These are phyloP conservation scores for Sporothrix euskadiensis DNA, from an alignment of 2,329 filamentous ascomycete species.

Conservation along the genomic window DNA sequence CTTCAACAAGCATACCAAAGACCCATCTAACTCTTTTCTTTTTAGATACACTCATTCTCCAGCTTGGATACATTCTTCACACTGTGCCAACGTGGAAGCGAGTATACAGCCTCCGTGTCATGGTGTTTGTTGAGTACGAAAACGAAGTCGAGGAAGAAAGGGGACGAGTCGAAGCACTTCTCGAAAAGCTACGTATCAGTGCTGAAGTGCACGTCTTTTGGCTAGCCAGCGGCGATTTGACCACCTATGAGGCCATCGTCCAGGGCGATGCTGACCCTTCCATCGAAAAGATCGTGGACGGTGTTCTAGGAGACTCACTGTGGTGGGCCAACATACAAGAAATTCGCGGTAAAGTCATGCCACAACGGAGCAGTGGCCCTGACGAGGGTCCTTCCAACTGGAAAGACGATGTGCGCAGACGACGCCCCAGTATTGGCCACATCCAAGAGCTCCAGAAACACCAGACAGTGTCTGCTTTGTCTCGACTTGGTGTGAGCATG, in stretches of 20 bases:
- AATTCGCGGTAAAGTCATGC: slow-evolving; percentile 45
- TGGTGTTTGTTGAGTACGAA: slow-evolving; percentile 89
- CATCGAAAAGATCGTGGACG: slow-evolving; percentile 61
- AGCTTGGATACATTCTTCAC: slow-evolving; percentile 79
- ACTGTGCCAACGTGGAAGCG: slow-evolving; percentile 80
- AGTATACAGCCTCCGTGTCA: slow-evolving; percentile 70
- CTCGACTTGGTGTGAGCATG: slow-evolving; percentile 64
- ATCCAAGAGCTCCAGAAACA: slow-evolving; percentile 63
- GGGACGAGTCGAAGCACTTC: slow-evolving; percentile 67
- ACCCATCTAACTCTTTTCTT: slow-evolving; percentile 28
- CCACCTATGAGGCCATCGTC: slow-evolving; percentile 75
- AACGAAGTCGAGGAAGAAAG: slow-evolving; percentile 78
- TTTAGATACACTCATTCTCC: slow-evolving; percentile 73
- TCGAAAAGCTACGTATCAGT: slow-evolving; percentile 80
- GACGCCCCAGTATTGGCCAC: slow-evolving; percentile 56
- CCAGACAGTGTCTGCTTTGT: slow-evolving; percentile 54
- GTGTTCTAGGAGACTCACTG: slow-evolving; percentile 66
- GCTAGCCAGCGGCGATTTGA: slow-evolving; percentile 70
- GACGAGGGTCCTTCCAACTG: background rate
- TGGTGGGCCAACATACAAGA: slow-evolving; percentile 80
- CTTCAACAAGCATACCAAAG: too few species aligned
- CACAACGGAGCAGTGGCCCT: background rate
- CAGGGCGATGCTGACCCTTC: slow-evolving; percentile 65
- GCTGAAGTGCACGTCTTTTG: slow-evolving; percentile 79
- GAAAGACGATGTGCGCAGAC: slow-evolving; percentile 29